Conservation (phyloP, 1,139 yeast genomes). For the Blastobotrys buckinghamii region DNA sequence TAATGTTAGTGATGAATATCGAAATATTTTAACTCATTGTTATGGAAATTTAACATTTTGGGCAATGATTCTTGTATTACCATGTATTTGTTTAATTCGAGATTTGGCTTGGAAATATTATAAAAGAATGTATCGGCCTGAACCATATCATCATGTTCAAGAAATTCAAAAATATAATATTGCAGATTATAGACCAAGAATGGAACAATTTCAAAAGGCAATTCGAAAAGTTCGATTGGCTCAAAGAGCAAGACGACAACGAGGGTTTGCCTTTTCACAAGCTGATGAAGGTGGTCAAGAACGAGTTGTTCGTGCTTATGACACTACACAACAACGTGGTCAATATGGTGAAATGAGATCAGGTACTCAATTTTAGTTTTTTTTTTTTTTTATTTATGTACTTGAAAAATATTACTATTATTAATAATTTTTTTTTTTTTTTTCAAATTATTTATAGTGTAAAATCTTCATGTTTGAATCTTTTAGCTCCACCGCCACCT, state of each 20-base stretch:
- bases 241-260: constrained; percentile 94
- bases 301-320: constrained; percentile 85
- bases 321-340: constrained; percentile 67
- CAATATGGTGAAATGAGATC: constrained; percentile 45
- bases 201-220: constrained; percentile 96
- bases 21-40: constrained; percentile 69
- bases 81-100: constrained; percentile 71
- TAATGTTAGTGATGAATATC: constrained; percentile 76
- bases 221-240: constrained; percentile 96
- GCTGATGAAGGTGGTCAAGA: constrained; percentile 95
- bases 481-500: constrained; percentile 85
- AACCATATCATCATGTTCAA: constrained; percentile 89
- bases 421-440: not conserved
- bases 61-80: constrained; percentile 73
- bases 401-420: too few species aligned
- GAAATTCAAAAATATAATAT: constrained; percentile 94
- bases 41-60: constrained; percentile 80
- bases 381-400: not conserved
- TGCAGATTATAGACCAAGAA: constrained; percentile 89
- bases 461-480: constrained; percentile 54
- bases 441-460: not conserved
- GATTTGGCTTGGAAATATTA: constrained; percentile 94
- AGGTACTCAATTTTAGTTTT: constrained; percentile 6
- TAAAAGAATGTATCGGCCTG: constrained; percentile 86
- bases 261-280: constrained; percentile 98